Evolutionary conservation across 2,329 filamentous ascomycete species (phyloP), one percentile per base, ranked within the genome.

Genomic region (Monilinia polystroma): DNA sequence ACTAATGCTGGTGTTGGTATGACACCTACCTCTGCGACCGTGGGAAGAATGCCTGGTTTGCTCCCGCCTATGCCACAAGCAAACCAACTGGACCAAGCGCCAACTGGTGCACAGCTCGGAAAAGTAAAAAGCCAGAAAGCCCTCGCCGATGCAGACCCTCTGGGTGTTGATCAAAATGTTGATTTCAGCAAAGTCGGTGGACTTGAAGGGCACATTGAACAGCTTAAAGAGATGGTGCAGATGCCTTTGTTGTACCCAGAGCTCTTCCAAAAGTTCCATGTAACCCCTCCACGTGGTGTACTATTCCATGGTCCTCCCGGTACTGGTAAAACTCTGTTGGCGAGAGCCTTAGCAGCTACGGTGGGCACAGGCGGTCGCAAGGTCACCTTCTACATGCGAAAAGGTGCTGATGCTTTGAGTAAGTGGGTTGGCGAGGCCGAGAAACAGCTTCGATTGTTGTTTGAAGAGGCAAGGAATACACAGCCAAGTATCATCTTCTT

Each of bases 401-500:
- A 99, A 79, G 96, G 95, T 76, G 96, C 95, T 32, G 95, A 99
- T 83, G 93, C 93, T 20, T 82, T 99, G 69, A 97, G 93, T 79
- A 99, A 99, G 79, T 99, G 95, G 95, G 95, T 99, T 63, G 95
- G 95, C 76, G 95, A 99, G 79, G 95, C 96, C 12, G 95, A 99
- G 79, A 90, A 94, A 79, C 95, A 99, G 77, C 85, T 99, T 64
- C 89, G 95, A 56, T 81, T 98, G 67, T 84, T 99, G 6, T 99
- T 99, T 71, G 95, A 98, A 74, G 95, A 99, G 79, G 95, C 95
- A 20, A 86, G 94, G 69, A 95, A 93, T 77, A 98, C 90, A 1
- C 95, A 99, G 75, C 95, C 95, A 0, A 98, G 94, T 77, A 99
- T 99, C 78, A 99, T 99, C 77, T 99, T 99, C 81, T 98, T 99